phyloP scores from a whole-genome alignment of 805 yeast species.

The Komagataella ulmi region DNA sequence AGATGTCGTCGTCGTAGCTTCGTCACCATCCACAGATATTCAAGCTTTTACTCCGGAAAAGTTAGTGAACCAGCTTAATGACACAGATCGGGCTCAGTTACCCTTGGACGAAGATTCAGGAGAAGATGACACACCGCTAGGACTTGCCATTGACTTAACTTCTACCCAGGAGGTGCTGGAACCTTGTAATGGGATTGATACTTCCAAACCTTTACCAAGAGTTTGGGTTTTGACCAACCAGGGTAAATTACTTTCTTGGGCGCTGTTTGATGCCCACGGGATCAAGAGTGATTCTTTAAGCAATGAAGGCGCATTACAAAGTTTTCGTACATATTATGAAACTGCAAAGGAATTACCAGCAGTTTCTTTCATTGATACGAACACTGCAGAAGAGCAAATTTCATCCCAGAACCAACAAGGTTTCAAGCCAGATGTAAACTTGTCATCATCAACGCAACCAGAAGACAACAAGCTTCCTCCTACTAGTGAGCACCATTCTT shows the following conservation, averaged over 20 bases:
- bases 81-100: constrained; percentile 56
- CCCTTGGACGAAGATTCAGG: constrained; percentile 57
- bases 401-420: not conserved
- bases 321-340: constrained; percentile 1
- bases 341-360: not conserved
- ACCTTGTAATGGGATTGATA: constrained; percentile 48
- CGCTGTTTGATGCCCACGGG: constrained; percentile 43
- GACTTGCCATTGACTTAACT: constrained; percentile 49
- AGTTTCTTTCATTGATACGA: not conserved
- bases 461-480: not conserved
- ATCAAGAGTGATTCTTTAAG: constrained; percentile 23
- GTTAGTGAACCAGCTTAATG: constrained; percentile 42
- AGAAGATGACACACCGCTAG: constrained; percentile 61
- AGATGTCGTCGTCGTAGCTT: constrained; percentile 31
- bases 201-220: constrained; percentile 50
- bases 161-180: constrained; percentile 27
- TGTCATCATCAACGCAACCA: not conserved
- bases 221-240: constrained; percentile 47
- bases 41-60: constrained; percentile 25
- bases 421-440: not conserved
- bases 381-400: not conserved
- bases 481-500: not conserved
- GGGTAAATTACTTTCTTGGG: constrained; percentile 53
- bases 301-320: constrained; percentile 2
- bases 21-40: constrained; percentile 56